phyloP scores from a whole-genome alignment of 1,139 yeast genomes.

The Suhomyces yuchorum region DNA sequence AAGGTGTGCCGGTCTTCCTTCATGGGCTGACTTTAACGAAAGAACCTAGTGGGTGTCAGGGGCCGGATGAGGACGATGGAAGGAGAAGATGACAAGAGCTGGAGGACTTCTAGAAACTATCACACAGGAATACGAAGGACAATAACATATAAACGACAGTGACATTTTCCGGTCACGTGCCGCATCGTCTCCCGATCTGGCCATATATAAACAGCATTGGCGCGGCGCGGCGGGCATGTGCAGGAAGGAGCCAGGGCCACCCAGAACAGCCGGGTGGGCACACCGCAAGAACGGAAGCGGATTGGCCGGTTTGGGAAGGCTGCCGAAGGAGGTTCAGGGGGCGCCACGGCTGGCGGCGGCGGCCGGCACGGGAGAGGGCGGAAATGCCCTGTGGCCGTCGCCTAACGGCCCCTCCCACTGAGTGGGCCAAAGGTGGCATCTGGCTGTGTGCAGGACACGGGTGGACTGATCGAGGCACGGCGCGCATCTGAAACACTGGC shows the following conservation, averaged over 20 bases:
- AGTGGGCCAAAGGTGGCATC: not conserved
- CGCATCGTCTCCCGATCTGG: constrained; percentile 4
- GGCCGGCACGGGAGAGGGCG: too few species aligned
- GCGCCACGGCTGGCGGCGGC: not conserved
- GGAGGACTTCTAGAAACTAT: not conserved
- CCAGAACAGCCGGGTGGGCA: not conserved
- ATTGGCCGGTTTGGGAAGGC: not conserved
- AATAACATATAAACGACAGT: constrained; percentile 1
- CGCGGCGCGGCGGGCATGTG: not conserved
- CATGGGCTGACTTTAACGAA: constrained; percentile 13
- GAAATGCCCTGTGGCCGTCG: too few species aligned
- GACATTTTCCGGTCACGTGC: not conserved
- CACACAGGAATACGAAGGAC: not conserved
- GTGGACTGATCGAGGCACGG: not conserved
- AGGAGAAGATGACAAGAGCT: not conserved
- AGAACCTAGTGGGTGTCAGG: constrained; percentile 11
- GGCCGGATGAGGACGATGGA: not conserved
- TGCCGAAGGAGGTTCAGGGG: not conserved
- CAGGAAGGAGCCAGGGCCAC: not conserved
- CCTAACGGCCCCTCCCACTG: too few species aligned
- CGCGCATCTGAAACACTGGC: constrained; percentile 1
- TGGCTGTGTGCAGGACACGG: not conserved
- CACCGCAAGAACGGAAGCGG: not conserved
- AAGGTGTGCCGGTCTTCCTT: constrained; percentile 7
- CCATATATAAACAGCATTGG: not conserved